Base-by-base conservation (phyloP, 441 rosid genomes). In the Iberis amara region DNA sequence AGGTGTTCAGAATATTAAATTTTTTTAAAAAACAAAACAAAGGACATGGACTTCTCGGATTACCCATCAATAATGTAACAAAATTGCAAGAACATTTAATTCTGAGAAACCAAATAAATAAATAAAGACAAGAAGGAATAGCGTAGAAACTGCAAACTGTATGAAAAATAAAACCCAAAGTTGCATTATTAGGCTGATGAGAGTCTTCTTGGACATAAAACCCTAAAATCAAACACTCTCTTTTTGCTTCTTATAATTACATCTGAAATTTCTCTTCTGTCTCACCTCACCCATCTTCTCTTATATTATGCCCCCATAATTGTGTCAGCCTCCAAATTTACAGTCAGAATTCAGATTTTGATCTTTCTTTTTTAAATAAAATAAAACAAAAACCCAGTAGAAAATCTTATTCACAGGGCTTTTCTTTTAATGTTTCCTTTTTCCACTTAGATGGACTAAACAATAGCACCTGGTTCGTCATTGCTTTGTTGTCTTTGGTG, bases 401-500 rank as follows among this genome's bases (percentile, higher is more conserved):
- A 44, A 13, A 26, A 11, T 35, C 31, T 64, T 65, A 59, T 52
- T 52, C 61, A 58, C 70, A 59, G 60, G 56, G 44, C 55, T 45
- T 55, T 47, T 49, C 42, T 26, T 62, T 55, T 28, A 46, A 5
- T 43, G 15, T 50, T 60, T 28, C 26, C 15, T 27, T 62, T 62
- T 40, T 28, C 23, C 47, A 50, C 59, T 64, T 33, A n/a, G 38
- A 32, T 30, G 52, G 46, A 42, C 15, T 18, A 24, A 62, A 62
- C 62, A 64, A 50, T 42, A 56, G 39, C 62, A 62, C 61, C 67
- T 62, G 57, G 8, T 35, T 55, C 41, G 59, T 78, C 79, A 85
- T 77, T 81, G 85, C 69, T 76, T 87, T 68, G 71, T 70, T 3
- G 21, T 18, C 21, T 18, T 18, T 18, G 21, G 21, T 1, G 21